Evolutionary conservation across 192 early-diverging fungal genomes (phyloP), one percentile per base, ranked within the genome.

Genomic region (Backusella macrospora): DNA sequence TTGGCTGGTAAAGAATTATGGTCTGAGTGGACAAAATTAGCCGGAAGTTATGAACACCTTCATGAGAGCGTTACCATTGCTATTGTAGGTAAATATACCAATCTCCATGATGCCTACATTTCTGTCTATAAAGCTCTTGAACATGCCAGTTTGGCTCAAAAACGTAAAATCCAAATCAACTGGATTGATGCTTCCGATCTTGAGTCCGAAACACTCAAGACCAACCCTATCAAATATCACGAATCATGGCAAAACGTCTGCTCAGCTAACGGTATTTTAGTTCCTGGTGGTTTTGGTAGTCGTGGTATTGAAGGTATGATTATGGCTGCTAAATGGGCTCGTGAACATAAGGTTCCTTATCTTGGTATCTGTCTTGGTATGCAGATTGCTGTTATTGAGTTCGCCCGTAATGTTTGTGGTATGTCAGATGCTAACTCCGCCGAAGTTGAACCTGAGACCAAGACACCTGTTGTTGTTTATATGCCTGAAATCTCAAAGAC

Each of bases 221-320:
- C 83, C 73, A 92, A 96, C 80, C 95, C 98, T 47, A 86, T 94
- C 78, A 95, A 97, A 80, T 98, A 95, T 82, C 92, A 97, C 73
- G 96, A 98, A 79, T 93, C 96, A 13, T 99, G 97, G 98, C 90
- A 95, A 78, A 85, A 88, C 21, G 81, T 99, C 47, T 93, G 93
- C 84, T 85, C 86, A 4, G 95, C 96, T 55, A 79, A 93, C 79
- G 98, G 98, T 48, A 96, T 99, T 70, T 86, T 99, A 44, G 95
- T 99, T 40, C 96, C 98, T 34, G 98, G 98, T 77, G 98, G 98
- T 40, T 99, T 99, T 78, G 98, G 98, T 68, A 87, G 89, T 66
- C 94, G 98, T 78, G 98, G 98, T 76, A 93, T 92, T 65, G 98
- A 99, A 78, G 98, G 98, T 71, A 99, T 93, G 88, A 90, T 99